Conservation (phyloP, 768 basidiomycete species). For the Neoboletus magnificus region DNA sequence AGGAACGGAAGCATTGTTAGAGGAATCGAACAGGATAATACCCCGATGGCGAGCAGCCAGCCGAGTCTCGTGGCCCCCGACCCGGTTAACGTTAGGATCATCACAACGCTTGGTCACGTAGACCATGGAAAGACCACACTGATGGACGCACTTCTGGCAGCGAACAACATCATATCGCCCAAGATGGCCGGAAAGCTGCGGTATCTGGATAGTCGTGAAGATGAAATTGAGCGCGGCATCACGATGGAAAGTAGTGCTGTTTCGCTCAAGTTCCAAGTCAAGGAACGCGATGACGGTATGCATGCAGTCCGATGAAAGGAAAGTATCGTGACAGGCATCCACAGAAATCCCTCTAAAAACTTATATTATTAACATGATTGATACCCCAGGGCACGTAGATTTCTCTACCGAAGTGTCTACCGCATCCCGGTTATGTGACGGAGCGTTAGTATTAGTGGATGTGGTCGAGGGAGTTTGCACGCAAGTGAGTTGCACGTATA, state of each 20-base stretch:
- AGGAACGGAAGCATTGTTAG: too few species aligned
- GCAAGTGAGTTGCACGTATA: slow-evolving; percentile 57
- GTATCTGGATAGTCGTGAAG: slow-evolving; percentile 92
- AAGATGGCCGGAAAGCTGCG: slow-evolving; percentile 95
- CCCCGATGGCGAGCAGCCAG: slow-evolving; percentile 21
- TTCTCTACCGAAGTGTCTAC: slow-evolving; percentile 97
- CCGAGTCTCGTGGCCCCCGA: slow-evolving; percentile 21
- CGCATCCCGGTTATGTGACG: slow-evolving; percentile 90
- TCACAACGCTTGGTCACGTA: slow-evolving; percentile 86
- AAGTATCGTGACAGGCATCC: slow-evolving; percentile 33
- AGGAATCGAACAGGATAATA: slow-evolving; percentile 3
- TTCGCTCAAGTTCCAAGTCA: slow-evolving; percentile 81
- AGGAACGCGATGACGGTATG: slow-evolving; percentile 64
- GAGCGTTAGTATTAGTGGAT: slow-evolving; percentile 92
- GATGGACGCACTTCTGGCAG: slow-evolving; percentile 92
- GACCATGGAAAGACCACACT: slow-evolving; percentile 97
- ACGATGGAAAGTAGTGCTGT: slow-evolving; percentile 99
- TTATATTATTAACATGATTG: slow-evolving; percentile 92
- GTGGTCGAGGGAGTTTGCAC: slow-evolving; percentile 98
- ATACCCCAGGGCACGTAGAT: slow-evolving; percentile 98
- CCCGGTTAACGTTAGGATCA: slow-evolving; percentile 59
- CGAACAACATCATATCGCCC: slow-evolving; percentile 95
- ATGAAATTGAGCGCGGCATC: slow-evolving; percentile 96
- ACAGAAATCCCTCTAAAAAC: slow-evolving; percentile 59
- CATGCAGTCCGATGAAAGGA: slow-evolving; percentile 9